These are phyloP conservation scores for Oryza meridionalis DNA, from an alignment of 176 grass and related monocot species.

Conservation along the genomic window DNA sequence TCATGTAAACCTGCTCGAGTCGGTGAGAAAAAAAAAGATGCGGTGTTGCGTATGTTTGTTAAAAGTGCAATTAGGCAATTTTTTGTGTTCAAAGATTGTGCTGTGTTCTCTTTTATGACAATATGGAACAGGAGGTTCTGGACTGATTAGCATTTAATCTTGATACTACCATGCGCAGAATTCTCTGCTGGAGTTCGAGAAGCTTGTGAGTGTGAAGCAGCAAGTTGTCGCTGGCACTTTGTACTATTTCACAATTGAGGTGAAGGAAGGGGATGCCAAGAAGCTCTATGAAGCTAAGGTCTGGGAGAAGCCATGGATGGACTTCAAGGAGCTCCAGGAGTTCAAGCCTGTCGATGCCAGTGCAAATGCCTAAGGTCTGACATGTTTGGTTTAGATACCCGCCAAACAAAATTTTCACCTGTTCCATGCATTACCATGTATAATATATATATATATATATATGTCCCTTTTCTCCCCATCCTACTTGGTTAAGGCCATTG, in stretches of 20 bases:
- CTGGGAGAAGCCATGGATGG: conserved; percentile 67
- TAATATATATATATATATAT: conserved; percentile 20
- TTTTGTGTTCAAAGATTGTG: not conserved
- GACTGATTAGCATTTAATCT: not conserved
- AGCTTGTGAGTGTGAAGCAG: conserved; percentile 60
- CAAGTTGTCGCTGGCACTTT: conserved; percentile 70
- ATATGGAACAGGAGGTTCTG: not conserved
- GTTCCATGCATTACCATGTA: not conserved
- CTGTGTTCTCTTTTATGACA: not conserved
- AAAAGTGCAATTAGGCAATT: not conserved
- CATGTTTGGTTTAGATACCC: not conserved
- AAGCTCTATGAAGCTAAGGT: conserved; percentile 81
- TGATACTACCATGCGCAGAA: conserved; percentile 42
- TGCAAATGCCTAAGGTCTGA: conserved; percentile 48
- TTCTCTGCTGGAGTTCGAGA: conserved; percentile 52
- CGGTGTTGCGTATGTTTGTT: not conserved
- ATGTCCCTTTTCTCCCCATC: not conserved
- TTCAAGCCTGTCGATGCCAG: conserved; percentile 55
- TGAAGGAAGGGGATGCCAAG: conserved; percentile 48
- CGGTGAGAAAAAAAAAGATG: not conserved
- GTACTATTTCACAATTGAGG: conserved; percentile 66
- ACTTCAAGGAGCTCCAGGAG: conserved; percentile 71
- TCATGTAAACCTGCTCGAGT: not conserved
- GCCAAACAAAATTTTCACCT: not conserved
- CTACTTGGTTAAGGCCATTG: not conserved